A percentile compares a stretch with the other conserved stretches of the same genome.
Evolutionary conservation across 1,284 basidiomycete genomes (phyloP).

Genomic region (Austropuccinia psidii): DNA sequence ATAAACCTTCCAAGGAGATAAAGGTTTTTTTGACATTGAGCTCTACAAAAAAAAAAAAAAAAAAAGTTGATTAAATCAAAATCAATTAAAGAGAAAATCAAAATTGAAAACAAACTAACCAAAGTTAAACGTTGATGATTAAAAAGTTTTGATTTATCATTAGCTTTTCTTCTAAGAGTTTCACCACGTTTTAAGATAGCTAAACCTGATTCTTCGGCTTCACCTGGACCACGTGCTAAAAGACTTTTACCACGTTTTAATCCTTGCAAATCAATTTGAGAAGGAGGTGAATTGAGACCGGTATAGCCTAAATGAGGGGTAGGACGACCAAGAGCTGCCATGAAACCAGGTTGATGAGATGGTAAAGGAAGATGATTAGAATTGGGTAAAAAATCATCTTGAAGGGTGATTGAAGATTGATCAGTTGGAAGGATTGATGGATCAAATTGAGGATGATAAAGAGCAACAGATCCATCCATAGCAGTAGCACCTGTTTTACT

Average conservation of each 20-base stretch:
- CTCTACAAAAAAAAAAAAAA: not conserved
- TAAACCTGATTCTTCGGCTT: constrained; percentile 72
- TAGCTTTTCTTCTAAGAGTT: constrained; percentile 58
- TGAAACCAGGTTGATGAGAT: constrained; percentile 19
- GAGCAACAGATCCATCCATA: constrained; percentile 5
- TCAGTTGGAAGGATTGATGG: constrained; percentile 64
- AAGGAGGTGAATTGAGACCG: not conserved
- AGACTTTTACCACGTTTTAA: constrained; percentile 77
- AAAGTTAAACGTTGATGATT: not conserved
- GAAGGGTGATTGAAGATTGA: constrained; percentile 38
- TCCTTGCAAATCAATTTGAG: too few relatives aligned
- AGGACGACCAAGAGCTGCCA: constrained; percentile 40
- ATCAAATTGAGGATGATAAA: constrained; percentile 53
- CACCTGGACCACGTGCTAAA: constrained; percentile 65
- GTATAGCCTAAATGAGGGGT: constrained; percentile 37
- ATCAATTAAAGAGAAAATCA: not conserved
- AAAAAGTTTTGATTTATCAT: constrained; percentile 49
- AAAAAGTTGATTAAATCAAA: not conserved
- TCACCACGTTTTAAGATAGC: constrained; percentile 73
- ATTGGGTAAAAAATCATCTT: constrained; percentile 35
- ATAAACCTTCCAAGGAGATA: constrained; percentile 92
- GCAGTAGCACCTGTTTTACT: constrained; percentile 25
- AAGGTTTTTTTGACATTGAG: constrained; percentile 59
- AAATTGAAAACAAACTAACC: not conserved
- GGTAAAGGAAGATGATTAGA: constrained; percentile 30